A percentile compares a stretch with the other conserved stretches of the same genome.
Evolutionary conservation across 345 rosid genomes (phyloP).

Genomic region (Eucalyptus guilfoylei): DNA sequence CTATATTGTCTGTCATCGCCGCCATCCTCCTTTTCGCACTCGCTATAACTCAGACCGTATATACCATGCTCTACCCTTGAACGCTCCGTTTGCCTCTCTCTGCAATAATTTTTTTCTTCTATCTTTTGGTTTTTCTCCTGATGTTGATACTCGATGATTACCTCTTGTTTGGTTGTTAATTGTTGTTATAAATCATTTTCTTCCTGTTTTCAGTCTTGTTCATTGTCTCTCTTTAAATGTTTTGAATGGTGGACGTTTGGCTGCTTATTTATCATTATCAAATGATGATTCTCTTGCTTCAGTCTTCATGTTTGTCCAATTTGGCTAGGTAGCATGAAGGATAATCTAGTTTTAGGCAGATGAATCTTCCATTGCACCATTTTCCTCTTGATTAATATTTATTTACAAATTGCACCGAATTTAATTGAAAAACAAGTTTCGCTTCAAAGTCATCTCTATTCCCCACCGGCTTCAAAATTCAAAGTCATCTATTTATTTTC

Average conservation of each 20-base stretch:
- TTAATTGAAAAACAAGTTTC: not conserved
- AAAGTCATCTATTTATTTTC: not conserved
- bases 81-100: not conserved
- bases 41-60: not conserved
- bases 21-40: slow-evolving; percentile 26
- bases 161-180: not conserved
- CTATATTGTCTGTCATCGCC: slow-evolving; percentile 20
- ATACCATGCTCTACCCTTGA: not conserved
- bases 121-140: not conserved
- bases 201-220: not conserved
- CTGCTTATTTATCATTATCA: not conserved
- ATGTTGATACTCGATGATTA: not conserved
- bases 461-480: not conserved
- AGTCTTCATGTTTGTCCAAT: not conserved
- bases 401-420: not conserved
- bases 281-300: not conserved
- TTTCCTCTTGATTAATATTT: not conserved
- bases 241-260: not conserved
- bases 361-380: not conserved
- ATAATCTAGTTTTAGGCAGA: not conserved
- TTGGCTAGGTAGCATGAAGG: not conserved
- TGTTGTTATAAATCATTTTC: not conserved
- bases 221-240: not conserved
- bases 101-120: no score
- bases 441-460: not conserved